A percentile compares a stretch with the other conserved stretches of the same genome.
Evolutionary conservation across 2,329 filamentous ascomycete species (phyloP).

Genomic region (Aureobasidium pullulans): DNA sequence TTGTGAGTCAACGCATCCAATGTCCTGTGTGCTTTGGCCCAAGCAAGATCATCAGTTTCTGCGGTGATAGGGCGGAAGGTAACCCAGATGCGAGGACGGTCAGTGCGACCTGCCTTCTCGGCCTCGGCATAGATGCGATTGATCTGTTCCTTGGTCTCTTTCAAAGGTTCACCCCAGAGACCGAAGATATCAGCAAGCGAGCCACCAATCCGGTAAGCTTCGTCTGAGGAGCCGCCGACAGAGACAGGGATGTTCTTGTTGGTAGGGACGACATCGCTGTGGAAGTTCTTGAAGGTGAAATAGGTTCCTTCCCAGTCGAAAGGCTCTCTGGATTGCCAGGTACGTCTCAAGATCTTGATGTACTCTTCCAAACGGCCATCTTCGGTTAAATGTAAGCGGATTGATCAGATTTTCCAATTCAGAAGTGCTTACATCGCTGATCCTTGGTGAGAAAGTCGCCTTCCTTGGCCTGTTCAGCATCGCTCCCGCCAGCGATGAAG

Average conservation of each 20-base stretch:
- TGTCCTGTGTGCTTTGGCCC: conserved; percentile 52
- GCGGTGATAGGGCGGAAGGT: conserved; percentile 56
- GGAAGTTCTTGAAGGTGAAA: conserved; percentile 53
- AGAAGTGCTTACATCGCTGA: conserved; percentile 36
- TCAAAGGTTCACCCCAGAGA: conserved; percentile 56
- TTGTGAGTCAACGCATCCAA: conserved; percentile 46
- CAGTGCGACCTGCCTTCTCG: conserved; percentile 48
- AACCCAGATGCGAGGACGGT: conserved; percentile 55
- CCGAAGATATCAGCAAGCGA: conserved; percentile 55
- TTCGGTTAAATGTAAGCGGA: not conserved
- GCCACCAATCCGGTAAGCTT: conserved; percentile 54
- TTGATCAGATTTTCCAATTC: too few relatives aligned
- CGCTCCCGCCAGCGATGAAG: conserved; percentile 56
- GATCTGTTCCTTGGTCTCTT: conserved; percentile 57
- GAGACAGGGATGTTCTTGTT: conserved; percentile 51
- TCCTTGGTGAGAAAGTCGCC: conserved; percentile 54
- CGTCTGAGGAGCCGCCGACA: conserved; percentile 52
- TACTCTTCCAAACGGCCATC: conserved; percentile 53
- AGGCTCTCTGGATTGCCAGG: conserved; percentile 49
- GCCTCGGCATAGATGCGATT: conserved; percentile 53
- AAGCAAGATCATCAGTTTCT: conserved; percentile 56
- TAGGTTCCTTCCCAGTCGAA: conserved; percentile 57
- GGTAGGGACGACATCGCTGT: conserved; percentile 46
- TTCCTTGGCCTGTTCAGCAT: conserved; percentile 53
- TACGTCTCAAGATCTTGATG: conserved; percentile 52